Conservation (phyloP, 2,329 filamentous ascomycete species). For the Zymoseptoria crescenta region DNA sequence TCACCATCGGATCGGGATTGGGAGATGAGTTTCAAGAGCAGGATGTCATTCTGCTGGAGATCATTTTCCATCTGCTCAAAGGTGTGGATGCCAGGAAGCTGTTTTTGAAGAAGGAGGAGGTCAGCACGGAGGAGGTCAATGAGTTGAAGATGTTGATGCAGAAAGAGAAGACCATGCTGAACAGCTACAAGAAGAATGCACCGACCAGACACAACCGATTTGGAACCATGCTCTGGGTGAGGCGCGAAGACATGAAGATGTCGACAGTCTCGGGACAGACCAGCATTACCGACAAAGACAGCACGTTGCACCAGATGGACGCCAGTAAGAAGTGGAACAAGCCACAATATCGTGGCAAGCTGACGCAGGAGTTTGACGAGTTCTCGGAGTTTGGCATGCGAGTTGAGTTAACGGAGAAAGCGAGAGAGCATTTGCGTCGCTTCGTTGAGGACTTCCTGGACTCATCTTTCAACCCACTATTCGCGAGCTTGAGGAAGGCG, state of each 20-base stretch:
- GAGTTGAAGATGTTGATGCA: conserved; percentile 68
- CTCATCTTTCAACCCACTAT: conserved; percentile 84
- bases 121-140: conserved; percentile 59
- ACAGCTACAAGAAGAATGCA: conserved; percentile 66
- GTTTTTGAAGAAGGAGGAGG: conserved; percentile 72
- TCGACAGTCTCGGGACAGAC: conserved; percentile 84
- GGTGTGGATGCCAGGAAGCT: conserved; percentile 76
- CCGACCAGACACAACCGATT: conserved; percentile 89
- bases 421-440: conserved; percentile 65
- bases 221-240: conserved; percentile 95
- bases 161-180: conserved; percentile 77
- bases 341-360: conserved; percentile 49
- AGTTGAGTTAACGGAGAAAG: conserved; percentile 60
- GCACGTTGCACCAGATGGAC: conserved; percentile 81
- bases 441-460: conserved; percentile 95
- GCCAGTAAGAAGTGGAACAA: conserved; percentile 83
- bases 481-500: conserved; percentile 75
- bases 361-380: conserved; percentile 43
- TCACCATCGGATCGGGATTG: conserved; percentile 86
- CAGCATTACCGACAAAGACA: conserved; percentile 64
- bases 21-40: conserved; percentile 87
- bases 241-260: conserved; percentile 74
- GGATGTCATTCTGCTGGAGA: conserved; percentile 83
- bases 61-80: conserved; percentile 86
- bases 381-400: conserved; percentile 67